Base-by-base conservation (phyloP, 106 monocot species). In the Dendrobium officinale region DNA sequence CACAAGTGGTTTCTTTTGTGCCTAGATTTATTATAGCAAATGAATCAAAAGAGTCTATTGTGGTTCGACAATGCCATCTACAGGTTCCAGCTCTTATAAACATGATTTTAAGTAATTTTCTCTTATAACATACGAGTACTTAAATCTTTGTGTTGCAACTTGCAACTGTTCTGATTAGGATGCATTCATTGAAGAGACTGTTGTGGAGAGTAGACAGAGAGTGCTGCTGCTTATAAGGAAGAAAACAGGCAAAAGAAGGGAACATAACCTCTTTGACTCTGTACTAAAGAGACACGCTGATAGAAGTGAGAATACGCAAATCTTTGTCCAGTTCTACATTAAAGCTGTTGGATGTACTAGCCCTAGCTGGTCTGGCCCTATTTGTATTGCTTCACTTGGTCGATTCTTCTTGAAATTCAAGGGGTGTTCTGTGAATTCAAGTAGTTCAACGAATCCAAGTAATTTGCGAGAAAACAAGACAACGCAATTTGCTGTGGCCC, bases 331-430 rank as follows among this genome's bases (percentile, higher is more conserved):
- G 79, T 93, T 96, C 86, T 47, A 86, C 74, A 66, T 83, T 72
- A 83, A 90, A 77, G 89, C 84, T 20, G 55, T 29, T 86, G 85
- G 81, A 67, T 74, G 74, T 43, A 8, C 19, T 44, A 44, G 43
- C 31, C 85, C 75, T 79, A 77, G 81, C 84, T 96, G 96, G 96
- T 96, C 96, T 64, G 96, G 96, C 45, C 91, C 96, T 77, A 82
- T 96, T 77, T 93, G 96, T 80, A 81, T 93, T 80, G 84, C 93
- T 80, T 96, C 96, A 31, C 84, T 96, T 70, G 96, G 96, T 67
- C 88, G 88, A 6, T 96, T 96, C 81, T 96, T 89, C 83, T 83
- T 96, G 79, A 96, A 96, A 70, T 96, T 96, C 78, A 91, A 85
- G 80, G 84, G 77, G 77, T 2, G 27, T 42, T 77, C 75, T 59